phyloP scores from a whole-genome alignment of 75 land plant species.

The Gnetum montanum region DNA sequence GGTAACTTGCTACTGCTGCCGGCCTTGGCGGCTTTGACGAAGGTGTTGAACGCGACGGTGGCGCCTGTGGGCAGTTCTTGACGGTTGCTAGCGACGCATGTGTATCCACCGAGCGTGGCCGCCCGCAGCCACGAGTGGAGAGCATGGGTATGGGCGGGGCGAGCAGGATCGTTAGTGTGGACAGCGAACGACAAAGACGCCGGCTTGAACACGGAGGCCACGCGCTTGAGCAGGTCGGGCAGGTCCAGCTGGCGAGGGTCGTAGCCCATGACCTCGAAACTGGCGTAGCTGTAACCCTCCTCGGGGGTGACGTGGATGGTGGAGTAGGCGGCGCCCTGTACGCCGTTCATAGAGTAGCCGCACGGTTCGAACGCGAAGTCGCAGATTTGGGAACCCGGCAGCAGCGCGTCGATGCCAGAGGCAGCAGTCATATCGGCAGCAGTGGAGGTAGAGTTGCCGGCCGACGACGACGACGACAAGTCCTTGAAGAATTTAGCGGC shows the following conservation, averaged over 20 bases:
- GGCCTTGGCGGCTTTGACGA: constrained; percentile 10
- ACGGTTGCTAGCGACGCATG: constrained; percentile 1
- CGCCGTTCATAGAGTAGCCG: constrained; percentile 21
- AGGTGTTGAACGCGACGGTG: constrained; percentile 14
- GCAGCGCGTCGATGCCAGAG: constrained; percentile 8
- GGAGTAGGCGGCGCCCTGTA: constrained; percentile 7
- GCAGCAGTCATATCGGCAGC: constrained; percentile 7
- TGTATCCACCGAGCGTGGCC: constrained; percentile 1
- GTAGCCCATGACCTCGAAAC: constrained; percentile 19
- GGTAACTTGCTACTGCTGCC: not conserved
- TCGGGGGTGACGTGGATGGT: constrained; percentile 21
- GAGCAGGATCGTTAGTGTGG: constrained; percentile 8
- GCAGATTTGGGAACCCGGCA: constrained; percentile 13
- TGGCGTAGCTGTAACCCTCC: constrained; percentile 19
- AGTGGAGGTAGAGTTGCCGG: constrained; percentile 6
- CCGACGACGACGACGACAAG: not conserved
- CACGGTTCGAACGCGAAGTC: constrained; percentile 21
- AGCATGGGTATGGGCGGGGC: not conserved
- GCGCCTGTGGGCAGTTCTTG: constrained; percentile 13
- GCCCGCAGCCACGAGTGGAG: not conserved
- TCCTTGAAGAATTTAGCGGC: constrained; percentile 35
- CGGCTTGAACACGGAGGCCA: constrained; percentile 11
- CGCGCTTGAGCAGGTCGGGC: constrained; percentile 10
- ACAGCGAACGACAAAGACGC: constrained; percentile 7
- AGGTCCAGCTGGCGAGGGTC: constrained; percentile 5